Percentiles rank a stretch among this genome's conserved stretches.
Evolutionary conservation across 768 basidiomycete genomes (phyloP).

Genomic region (Gloeopeniophorella convolvens): DNA sequence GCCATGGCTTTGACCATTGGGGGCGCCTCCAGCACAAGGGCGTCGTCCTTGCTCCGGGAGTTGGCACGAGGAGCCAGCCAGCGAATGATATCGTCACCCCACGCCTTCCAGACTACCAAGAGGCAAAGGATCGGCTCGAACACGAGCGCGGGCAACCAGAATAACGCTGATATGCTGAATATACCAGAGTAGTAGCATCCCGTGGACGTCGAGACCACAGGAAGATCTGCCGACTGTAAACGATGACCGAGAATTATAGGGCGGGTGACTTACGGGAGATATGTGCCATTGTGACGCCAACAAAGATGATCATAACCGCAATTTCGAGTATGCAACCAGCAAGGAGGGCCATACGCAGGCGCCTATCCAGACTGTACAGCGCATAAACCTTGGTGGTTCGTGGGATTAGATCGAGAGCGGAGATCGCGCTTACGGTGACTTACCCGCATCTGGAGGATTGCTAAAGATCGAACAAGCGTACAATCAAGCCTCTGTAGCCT

Average conservation of each 20-base stretch:
- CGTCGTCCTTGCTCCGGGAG: too few relatives aligned
- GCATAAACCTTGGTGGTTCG: constrained; percentile 2
- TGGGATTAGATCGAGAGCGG: too few relatives aligned
- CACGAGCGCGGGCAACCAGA: constrained; percentile 7
- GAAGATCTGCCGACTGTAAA: neutral
- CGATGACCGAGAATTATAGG: neutral
- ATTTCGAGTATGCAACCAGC: neutral
- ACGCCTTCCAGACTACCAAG: too few relatives aligned
- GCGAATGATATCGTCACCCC: too few relatives aligned
- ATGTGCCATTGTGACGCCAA: neutral
- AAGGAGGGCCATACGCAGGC: neutral
- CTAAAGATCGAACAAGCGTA: neutral
- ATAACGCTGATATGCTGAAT: neutral
- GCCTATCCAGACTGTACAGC: neutral
- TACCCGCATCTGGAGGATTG: constrained; percentile 2
- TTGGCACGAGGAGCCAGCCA: too few relatives aligned
- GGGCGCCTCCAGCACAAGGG: too few relatives aligned
- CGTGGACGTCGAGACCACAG: neutral
- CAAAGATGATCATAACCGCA: neutral
- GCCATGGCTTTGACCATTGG: too few relatives aligned
- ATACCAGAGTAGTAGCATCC: constrained; percentile 1
- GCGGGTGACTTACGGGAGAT: neutral
- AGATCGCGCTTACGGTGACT: neutral
- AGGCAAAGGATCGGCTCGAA: too few relatives aligned
- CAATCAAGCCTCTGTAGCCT: neutral